Base-by-base conservation (phyloP, 306 rosid species). In the Fragaria nilgerrensis region DNA sequence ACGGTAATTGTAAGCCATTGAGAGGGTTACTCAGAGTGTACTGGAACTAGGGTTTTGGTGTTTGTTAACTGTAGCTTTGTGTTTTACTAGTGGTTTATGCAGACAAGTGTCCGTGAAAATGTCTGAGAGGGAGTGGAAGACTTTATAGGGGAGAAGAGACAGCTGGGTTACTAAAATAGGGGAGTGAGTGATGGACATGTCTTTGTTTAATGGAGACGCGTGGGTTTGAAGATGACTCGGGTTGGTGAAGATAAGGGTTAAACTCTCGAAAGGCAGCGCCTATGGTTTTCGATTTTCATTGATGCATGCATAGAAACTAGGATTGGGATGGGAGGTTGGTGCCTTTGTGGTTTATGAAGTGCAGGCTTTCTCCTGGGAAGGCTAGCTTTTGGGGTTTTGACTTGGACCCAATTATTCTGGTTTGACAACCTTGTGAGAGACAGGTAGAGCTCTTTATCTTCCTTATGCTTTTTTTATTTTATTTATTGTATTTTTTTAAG, bases 1-100 rank as follows among this genome's bases (percentile, higher is more conserved):
- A 55, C 34, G 29, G 72, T 9, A 6, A 68, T 49, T 32, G 12
- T 77, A 78, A 77, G 78, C 84, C 86, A 79, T 82, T 68, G 58
- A 5, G 4, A 27, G 9, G n/a, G 14, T 22, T 55, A 1, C 15
- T 0, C 0, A 29, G 17, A 29, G 12, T 15, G 23, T 15, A 37
- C 9, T 49, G 29, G 14, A 47, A 55, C 9, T 49, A 48, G 75
- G 37, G 19, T n/a, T 19, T 63, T 20, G 29, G 7, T 27, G 15
- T 5, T 19, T 53, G 20, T 12, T 25, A 29, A 16, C 10, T 29
- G 71, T 8, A 20, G 39, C 1, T 1, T 50, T 29, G 70, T 5
- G 61, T 29, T 59, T 11, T 6, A 48, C 17, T 41, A 37, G 77
- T 22, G 53, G 9, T 6, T 73, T 16, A 61, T 12, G 44, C 16